Conservation (phyloP, 2,329 filamentous ascomycete species). For the Penicillium sp. region DNA sequence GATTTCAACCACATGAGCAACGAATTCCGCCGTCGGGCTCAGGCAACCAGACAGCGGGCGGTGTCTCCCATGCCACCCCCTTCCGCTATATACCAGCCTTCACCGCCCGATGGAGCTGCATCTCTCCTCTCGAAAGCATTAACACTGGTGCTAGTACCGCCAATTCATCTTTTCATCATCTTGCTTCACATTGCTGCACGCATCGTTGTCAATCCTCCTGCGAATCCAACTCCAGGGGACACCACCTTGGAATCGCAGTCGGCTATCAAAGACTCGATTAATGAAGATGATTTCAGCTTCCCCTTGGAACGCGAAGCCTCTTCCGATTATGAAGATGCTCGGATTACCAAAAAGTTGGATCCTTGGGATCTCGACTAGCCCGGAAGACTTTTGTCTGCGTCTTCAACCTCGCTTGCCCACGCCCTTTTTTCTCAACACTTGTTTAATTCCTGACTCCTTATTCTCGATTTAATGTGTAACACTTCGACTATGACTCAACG, state of each 20-base stretch:
- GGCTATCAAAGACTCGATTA: constrained; percentile 18
- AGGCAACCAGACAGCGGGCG: constrained; percentile 54
- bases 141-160: constrained; percentile 74
- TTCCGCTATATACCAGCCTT: constrained; percentile 60
- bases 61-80: constrained; percentile 67
- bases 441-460: constrained; percentile 5
- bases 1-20: constrained; percentile 32
- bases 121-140: constrained; percentile 73
- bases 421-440: not conserved
- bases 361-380: constrained; percentile 31
- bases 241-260: constrained; percentile 18
- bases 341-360: constrained; percentile 20
- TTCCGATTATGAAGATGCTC: constrained; percentile 24
- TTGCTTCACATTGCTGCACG: constrained; percentile 79
- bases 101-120: constrained; percentile 54
- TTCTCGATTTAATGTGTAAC: constrained; percentile 19
- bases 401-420: constrained; percentile 1
- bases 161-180: constrained; percentile 70
- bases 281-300: constrained; percentile 41
- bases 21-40: constrained; percentile 54
- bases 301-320: constrained; percentile 33
- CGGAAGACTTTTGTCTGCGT: not conserved
- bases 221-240: constrained; percentile 21
- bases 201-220: constrained; percentile 53
- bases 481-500: constrained; percentile 10